Evolutionary conservation across 129 eudicot species (phyloP), one percentile per base, ranked within the genome.

Genomic region (Erigeron canadensis): DNA sequence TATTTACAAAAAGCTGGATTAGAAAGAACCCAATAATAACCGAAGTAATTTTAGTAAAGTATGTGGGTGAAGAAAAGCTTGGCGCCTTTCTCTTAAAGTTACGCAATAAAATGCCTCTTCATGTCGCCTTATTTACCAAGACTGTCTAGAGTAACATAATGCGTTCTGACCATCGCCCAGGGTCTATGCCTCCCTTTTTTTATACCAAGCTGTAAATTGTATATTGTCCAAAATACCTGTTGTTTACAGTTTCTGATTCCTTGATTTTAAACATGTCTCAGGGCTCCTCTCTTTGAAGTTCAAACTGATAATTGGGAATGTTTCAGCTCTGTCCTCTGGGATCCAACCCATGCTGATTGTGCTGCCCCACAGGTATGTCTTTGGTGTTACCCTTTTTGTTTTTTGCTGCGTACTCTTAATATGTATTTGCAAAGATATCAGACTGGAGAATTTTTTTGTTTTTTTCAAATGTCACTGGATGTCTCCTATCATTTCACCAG

Each of bases 211-310:
- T 2, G 9, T 21, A 10, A 23, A 75, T 38, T 50, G 37, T 42
- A 41, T 68, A 13, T 1, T 71, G 63, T 60, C n/a, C 43, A 71
- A 65, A 68, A 65, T 63, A 59, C 44, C 34, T 19, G 13, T 11
- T 45, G n/a, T 19, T 68, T 10, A 34, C 16, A 8, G 37, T 1
- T 43, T 39, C 67, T 18, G 11, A 53, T 62, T 11, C 28, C 7
- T 71, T 8, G 8, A 11, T 37, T 46, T 10, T 8, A 5, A 23
- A 45, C 10, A 18, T 69, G 12, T 73, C 8, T 21, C 84, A 94
- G 99, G 91, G 99, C 99, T 73, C 99, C 99, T 51, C 97, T 94
- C 57, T 90, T 90, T 90, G 99, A 94, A 86, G 94, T 88, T 71
- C 99, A 94, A 79, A 87, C 89, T 70, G 93, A 88, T 62, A 60